Evolutionary conservation across 1,139 yeast species (phyloP), one percentile per base, ranked within the genome.

Genomic region (Kodamaea alishanica): DNA sequence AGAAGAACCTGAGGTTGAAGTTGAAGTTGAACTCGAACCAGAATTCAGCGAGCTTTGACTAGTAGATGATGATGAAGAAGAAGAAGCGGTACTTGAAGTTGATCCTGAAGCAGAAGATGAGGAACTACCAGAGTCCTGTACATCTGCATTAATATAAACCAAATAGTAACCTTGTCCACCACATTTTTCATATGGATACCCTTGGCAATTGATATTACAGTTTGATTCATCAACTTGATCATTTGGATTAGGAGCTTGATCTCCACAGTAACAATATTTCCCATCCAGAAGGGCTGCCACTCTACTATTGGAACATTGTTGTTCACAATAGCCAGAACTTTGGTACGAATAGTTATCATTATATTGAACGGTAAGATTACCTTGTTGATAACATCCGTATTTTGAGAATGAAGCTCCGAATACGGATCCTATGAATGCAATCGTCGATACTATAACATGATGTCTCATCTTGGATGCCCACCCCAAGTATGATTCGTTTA

Each of bases 201-300:
- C 90, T 33, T 60, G 56, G 60, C 92, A 84, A 2, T 56, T 41
- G 3, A 56, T 51, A 38, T 69, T 51, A 63, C 92, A 84, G 35
- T 70, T 60, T 26, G 67, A 55, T 26, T 46, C 50, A 42, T 47
- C 57, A 2, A 62, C 67, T 39, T 61, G 54, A 30, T 59, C 60
- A 9, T 58, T 49, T 9, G 60, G 34, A 12, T 52, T 47, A 9
- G 81, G 78, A 12, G 60, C 58, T 0, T 64, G 46, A 45, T 70
- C 60, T 26, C 86, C 88, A 60, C 90, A 83, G 53, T 73, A 81
- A 53, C 90, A 83, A 20, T 66, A 56, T 24, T 67, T 58, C 2
- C 88, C 87, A 40, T 67, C 54, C 7, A 67, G 55, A 28, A 80
- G 58, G 1, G 84, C 89, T 7, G 77, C 79, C 20, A 81, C 69